Percentiles rank a stretch among this genome's conserved stretches.
phyloP scores from a whole-genome alignment of 164 flowering plant species.

The Magnolia officinalis region DNA sequence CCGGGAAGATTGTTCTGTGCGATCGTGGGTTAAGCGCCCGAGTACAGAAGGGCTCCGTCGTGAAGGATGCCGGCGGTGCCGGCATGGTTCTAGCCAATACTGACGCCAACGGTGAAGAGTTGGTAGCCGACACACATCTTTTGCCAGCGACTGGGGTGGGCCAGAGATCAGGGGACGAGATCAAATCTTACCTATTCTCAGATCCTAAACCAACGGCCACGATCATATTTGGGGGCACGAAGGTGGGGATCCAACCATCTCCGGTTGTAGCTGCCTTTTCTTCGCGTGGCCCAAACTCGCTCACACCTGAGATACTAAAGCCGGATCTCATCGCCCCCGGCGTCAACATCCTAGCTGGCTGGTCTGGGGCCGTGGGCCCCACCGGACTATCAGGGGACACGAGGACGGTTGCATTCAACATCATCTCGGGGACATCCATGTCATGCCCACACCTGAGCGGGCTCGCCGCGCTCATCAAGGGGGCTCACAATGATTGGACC shows the following conservation, averaged over 20 bases:
- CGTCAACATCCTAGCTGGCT: constrained; percentile 79
- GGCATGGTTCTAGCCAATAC: constrained; percentile 83
- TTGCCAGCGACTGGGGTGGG: constrained; percentile 65
- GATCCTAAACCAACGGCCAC: constrained; percentile 53
- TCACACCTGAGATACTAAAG: constrained; percentile 66
- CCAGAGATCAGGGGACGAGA: constrained; percentile 40
- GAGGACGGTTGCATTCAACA: constrained; percentile 59
- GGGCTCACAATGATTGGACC: constrained; percentile 81
- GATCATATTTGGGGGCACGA: constrained; percentile 47
- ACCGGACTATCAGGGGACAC: constrained; percentile 47
- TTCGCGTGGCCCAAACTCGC: constrained; percentile 69
- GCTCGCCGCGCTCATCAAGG: constrained; percentile 62
- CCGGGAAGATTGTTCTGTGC: constrained; percentile 83
- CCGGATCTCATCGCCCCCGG: constrained; percentile 92
- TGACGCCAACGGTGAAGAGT: constrained; percentile 61
- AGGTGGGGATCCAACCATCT: constrained; percentile 60
- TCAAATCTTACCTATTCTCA: constrained; percentile 49
- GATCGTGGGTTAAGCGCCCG: constrained; percentile 62
- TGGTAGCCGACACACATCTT: constrained; percentile 76
- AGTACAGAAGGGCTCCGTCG: constrained; percentile 60
- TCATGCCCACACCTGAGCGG: constrained; percentile 89
- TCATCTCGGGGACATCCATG: constrained; percentile 90
- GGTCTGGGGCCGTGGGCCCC: constrained; percentile 67
- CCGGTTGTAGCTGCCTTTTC: constrained; percentile 80
- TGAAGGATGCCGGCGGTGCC: constrained; percentile 72